These are phyloP conservation scores for Clonostachys chloroleuca DNA, from an alignment of 2,329 filamentous ascomycete species.

Conservation along the genomic window DNA sequence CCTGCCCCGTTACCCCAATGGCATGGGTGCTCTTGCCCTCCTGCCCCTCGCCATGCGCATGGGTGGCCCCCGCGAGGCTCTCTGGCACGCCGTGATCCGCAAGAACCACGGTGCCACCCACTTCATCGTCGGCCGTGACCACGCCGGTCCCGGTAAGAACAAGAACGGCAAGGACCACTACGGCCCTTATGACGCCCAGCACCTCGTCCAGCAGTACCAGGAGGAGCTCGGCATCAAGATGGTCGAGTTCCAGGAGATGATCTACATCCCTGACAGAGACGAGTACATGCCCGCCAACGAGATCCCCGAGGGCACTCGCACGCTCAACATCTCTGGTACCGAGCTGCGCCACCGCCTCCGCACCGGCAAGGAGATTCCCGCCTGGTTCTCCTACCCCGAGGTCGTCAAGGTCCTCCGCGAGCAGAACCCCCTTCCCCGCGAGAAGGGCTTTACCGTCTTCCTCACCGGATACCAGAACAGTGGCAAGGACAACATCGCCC, in stretches of 20 bases:
- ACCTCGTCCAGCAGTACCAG: conserved; percentile 93
- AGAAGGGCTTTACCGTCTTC: conserved; percentile 98
- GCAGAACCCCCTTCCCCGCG: conserved; percentile 85
- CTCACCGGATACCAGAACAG: conserved; percentile 95
- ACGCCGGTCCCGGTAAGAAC: conserved; percentile 97
- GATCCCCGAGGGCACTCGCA: conserved; percentile 78
- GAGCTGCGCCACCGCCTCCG: conserved; percentile 90
- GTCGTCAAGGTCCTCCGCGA: conserved; percentile 95
- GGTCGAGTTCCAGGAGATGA: conserved; percentile 99
- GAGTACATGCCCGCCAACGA: conserved; percentile 94
- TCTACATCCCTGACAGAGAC: conserved; percentile 93
- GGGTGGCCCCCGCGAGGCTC: conserved; percentile 95
- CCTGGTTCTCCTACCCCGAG: conserved; percentile 99
- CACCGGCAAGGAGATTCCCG: conserved; percentile 86
- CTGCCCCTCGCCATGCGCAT: conserved; percentile 97
- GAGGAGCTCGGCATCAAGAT: conserved; percentile 98
- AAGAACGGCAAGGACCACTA: conserved; percentile 96
- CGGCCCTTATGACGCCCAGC: conserved; percentile 94
- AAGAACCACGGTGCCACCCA: conserved; percentile 99
- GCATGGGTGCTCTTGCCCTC: conserved; percentile 95
- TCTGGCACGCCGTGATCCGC: conserved; percentile 99
- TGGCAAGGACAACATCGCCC: conserved; percentile 94
- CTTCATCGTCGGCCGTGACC: conserved; percentile 98
- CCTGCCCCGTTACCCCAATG: conserved; percentile 94
- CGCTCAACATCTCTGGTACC: conserved; percentile 80